Evolutionary conservation across 495 filamentous ascomycete genomes (phyloP), one percentile per base, ranked within the genome.

Genomic region (Haplographium delicatum): DNA sequence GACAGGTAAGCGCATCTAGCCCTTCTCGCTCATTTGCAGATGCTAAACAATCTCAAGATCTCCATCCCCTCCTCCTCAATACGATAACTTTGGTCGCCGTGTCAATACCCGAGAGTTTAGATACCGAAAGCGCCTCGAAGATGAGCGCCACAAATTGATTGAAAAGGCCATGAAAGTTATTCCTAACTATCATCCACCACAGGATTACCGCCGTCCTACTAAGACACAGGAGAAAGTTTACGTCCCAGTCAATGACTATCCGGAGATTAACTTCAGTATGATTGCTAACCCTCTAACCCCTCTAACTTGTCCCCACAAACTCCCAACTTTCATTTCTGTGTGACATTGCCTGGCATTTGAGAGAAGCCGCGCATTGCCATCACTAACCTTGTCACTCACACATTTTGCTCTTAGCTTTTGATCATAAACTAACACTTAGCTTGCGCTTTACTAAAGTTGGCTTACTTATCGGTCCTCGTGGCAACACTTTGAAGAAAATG

Each of bases 191-290:
- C 87, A 96, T 67, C 91, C 93, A 60, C 93, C 93, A 33, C 84
- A 89, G 73, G 93, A 98, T 68, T 97, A 97, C 68, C 88, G 93
- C 65, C 88, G 93, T 47, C 93, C 93, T 30, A 95, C 90, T 62
- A 98, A 97, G 86, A 96, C 93, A 62, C 90, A 96, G 71, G 93
- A 98, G 82, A 98, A 97, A 80, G 91, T 98, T 83, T 98, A 98
- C 68, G 93, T 98, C 65, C 93, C 93, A 63, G 93, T 98, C 74
- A 97, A 97, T 83, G 94, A 99, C 72, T 99, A 99, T 74, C 94
- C 94, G 78, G 94, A 97, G 72, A 96, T 99, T 87, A 99, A 99
- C 87, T 99, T 97, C 88, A 97, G 93, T 98, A 96, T 88, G 91
- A 91, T 91, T 86, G 84, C 89, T 94, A 95, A 95, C 89, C 90